Evolutionary conservation across 23 red algal genomes (phyloP).

Genomic region (Agarophyton chilense): DNA sequence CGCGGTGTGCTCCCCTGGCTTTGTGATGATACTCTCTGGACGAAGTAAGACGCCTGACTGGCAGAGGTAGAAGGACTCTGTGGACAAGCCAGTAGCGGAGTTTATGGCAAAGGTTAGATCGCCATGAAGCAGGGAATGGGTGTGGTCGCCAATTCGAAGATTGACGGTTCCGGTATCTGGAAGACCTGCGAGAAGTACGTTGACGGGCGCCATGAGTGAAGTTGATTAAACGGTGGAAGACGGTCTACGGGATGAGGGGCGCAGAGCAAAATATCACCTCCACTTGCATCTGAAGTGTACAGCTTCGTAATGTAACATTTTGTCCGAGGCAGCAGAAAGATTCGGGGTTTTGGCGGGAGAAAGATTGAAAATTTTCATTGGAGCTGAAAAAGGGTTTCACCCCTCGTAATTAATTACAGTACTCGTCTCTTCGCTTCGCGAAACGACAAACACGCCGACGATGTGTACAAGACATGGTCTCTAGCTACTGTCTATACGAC

Average conservation of each 20-base stretch:
- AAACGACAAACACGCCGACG: too few relatives aligned
- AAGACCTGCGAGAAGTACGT: slow-evolving; percentile 5
- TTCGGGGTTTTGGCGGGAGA: neutral
- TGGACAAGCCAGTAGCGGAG: neutral
- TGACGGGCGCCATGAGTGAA: slow-evolving; percentile 3
- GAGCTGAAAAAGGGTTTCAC: too few relatives aligned
- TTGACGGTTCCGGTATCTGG: neutral
- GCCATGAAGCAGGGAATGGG: neutral
- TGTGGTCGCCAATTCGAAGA: slow-evolving; percentile 14
- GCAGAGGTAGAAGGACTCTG: slow-evolving; percentile 5
- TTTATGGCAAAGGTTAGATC: slow-evolving; percentile 1
- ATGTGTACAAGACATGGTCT: too few relatives aligned
- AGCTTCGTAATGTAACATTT: neutral
- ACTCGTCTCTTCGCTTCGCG: too few relatives aligned
- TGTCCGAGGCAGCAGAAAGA: neutral
- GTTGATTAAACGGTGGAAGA: neutral
- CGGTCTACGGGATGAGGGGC: neutral
- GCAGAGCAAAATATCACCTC: neutral
- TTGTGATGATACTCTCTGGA: neutral
- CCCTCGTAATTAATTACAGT: too few relatives aligned
- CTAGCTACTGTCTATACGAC: too few relatives aligned
- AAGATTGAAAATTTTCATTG: neutral
- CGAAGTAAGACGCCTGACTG: neutral
- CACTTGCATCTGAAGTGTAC: neutral
- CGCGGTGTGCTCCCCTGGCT: slow-evolving; percentile 44